Evolutionary conservation across 2,329 filamentous ascomycete genomes (phyloP).

Genomic region (Stagonosporopsis tanaceti): DNA sequence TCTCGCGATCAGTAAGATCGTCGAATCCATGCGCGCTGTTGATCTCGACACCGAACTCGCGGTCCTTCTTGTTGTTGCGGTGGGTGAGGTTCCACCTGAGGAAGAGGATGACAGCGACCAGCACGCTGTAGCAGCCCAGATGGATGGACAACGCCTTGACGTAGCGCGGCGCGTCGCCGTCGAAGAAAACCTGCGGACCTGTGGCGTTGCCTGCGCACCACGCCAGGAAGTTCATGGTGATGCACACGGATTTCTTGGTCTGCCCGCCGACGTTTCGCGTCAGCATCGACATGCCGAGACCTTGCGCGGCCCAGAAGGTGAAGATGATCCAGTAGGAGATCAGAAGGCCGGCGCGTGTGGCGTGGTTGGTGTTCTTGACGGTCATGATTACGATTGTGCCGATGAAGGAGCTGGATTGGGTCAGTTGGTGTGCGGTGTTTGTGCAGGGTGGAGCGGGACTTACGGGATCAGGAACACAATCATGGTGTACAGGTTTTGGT

Average conservation of each 20-base stretch:
- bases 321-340: conserved; percentile 79
- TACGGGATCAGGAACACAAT: conserved; percentile 70
- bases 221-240: conserved; percentile 74
- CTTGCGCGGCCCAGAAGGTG: conserved; percentile 79
- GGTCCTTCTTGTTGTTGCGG: conserved; percentile 68
- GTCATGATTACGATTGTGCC: conserved; percentile 77
- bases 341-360: conserved; percentile 71
- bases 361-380: conserved; percentile 64
- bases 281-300: conserved; percentile 71
- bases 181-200: conserved; percentile 55
- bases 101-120: conserved; percentile 65
- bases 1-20: conserved; percentile 70
- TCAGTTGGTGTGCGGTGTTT: background rate
- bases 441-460: conserved; percentile 36
- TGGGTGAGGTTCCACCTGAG: conserved; percentile 65
- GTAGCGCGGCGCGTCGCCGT: conserved; percentile 69
- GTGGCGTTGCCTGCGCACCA: conserved; percentile 75
- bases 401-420: conserved; percentile 65
- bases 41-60: conserved; percentile 46
- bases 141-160: conserved; percentile 75
- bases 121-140: conserved; percentile 70
- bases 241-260: conserved; percentile 74
- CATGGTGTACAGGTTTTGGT: conserved; percentile 75
- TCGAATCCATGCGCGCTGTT: conserved; percentile 62
- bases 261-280: conserved; percentile 75